Base-by-base conservation (phyloP, 441 rosid species). In the Hura crepitans region DNA sequence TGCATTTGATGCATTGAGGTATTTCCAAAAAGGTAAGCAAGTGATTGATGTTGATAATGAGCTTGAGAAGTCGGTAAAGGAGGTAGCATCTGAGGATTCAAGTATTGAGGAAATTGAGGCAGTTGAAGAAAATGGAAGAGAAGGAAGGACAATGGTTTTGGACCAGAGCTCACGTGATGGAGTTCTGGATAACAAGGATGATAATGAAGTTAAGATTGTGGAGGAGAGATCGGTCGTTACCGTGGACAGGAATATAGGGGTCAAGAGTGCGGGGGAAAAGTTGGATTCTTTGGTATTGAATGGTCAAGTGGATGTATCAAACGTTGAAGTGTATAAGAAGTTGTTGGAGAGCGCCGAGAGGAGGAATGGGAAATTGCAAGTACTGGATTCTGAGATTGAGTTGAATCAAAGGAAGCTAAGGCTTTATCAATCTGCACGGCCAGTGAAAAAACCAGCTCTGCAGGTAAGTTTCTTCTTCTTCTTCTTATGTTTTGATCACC, bases 241-340 rank as follows among this genome's bases (percentile, higher is more conserved):
- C 0, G 71, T 73, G 68, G 66, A 84, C 59, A 83, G 80, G 64
- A 76, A 74, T 78, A 22, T 74, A 54, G 83, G 76, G 57, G 69
- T 77, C 74, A 89, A 86, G 75, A 82, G 62, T 58, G 80, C 80
- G 0, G 79, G 81, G 71, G 75, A 71, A 71, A 79, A 76, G 74
- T 45, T 85, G 77, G 82, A 79, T 74, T 79, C 74, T 0, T 66
- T 83, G 75, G 78, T 80, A 14, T 73, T 84, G 75, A 66, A 72
- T 51, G 74, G 65, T 9, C 77, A 79, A 43, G 61, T 67, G 9
- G 78, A 79, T 65, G 73, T 81, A 47, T 69, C 80, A 12, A 75
- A 79, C 54, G 75, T 87, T 42, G 85, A 77, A 65, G 89, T 77
- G 5, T 95, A 95, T 69, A 85, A 72, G 85, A 85, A 81, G 85